Evolutionary conservation across 2,329 filamentous ascomycete species (phyloP).

Genomic region (Hymenoscyphus repandus): DNA sequence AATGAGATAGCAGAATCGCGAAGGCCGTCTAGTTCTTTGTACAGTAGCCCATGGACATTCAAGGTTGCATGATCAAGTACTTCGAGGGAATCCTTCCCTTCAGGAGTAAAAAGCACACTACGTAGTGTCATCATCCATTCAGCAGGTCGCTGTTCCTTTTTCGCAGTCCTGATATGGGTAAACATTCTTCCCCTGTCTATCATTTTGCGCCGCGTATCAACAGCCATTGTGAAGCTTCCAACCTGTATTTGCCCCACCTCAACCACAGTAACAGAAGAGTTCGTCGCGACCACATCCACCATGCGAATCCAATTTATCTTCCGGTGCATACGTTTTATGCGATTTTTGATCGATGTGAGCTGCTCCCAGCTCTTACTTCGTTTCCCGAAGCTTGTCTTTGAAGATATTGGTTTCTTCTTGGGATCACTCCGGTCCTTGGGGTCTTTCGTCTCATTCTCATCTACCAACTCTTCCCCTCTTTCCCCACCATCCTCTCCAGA

Average conservation of each 20-base stretch:
- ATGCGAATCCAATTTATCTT: conserved; percentile 84
- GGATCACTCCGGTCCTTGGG: conserved; percentile 15
- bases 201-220: conserved; percentile 88
- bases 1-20: conserved; percentile 85
- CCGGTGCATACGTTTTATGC: conserved; percentile 78
- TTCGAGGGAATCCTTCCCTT: conserved; percentile 79
- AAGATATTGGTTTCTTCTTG: conserved; percentile 17
- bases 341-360: conserved; percentile 74
- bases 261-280: conserved; percentile 69
- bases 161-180: conserved; percentile 65
- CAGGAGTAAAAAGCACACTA: conserved; percentile 82
- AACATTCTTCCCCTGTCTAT: conserved; percentile 88
- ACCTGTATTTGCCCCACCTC: conserved; percentile 82
- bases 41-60: conserved; percentile 87
- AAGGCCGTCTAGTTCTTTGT: conserved; percentile 78
- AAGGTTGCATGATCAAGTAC: conserved; percentile 81
- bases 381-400: conserved; percentile 28
- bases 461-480: conserved; percentile 24
- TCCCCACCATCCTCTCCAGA: conserved; percentile 18
- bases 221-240: conserved; percentile 76
- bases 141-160: conserved; percentile 64
- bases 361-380: conserved; percentile 75
- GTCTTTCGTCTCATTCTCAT: conserved; percentile 17
- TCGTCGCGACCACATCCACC: conserved; percentile 81
- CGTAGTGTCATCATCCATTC: conserved; percentile 90